phyloP scores from a whole-genome alignment of 2,329 filamentous ascomycete genomes.

The Atkinsonella texensis region DNA sequence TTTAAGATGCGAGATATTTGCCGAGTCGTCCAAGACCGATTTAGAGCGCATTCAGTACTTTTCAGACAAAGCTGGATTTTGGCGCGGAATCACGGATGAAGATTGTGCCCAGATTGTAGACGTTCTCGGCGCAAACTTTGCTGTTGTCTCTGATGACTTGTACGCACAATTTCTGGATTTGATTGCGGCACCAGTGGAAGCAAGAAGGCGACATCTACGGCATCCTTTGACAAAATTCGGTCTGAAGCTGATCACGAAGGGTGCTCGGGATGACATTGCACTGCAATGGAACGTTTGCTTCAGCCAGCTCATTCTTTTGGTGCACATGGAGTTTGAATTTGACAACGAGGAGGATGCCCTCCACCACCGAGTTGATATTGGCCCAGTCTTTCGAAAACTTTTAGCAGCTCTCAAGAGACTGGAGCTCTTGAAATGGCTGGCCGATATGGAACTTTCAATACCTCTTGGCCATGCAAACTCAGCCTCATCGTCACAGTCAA shows the following conservation, averaged over 20 bases:
- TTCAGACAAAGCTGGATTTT: conserved; percentile 68
- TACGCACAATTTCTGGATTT: conserved; percentile 40
- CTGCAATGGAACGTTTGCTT: conserved; percentile 64
- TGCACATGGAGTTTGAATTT: conserved; percentile 77
- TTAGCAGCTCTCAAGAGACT: conserved; percentile 60
- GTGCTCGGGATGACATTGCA: conserved; percentile 66
- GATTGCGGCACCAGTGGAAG: conserved; percentile 33
- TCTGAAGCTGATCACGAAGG: conserved; percentile 59
- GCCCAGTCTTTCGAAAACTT: conserved; percentile 56
- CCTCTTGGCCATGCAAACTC: conserved; percentile 29
- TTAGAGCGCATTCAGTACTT: conserved; percentile 66
- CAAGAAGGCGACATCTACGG: conserved; percentile 31
- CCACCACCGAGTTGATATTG: conserved; percentile 50
- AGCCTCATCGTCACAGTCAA: conserved; percentile 20
- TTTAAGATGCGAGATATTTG: conserved; percentile 61
- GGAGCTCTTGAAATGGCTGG: conserved; percentile 62
- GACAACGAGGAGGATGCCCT: conserved; percentile 59
- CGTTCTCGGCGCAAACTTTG: conserved; percentile 55
- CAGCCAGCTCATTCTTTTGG: conserved; percentile 68
- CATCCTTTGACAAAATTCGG: conserved; percentile 63
- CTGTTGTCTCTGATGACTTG: conserved; percentile 40
- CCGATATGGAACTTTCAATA: conserved; percentile 43
- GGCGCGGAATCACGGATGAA: conserved; percentile 69
- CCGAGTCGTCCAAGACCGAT: conserved; percentile 57
- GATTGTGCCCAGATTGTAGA: conserved; percentile 60